phyloP scores from a whole-genome alignment of 495 filamentous ascomycete species.

The Sphaerosporella brunnea region DNA sequence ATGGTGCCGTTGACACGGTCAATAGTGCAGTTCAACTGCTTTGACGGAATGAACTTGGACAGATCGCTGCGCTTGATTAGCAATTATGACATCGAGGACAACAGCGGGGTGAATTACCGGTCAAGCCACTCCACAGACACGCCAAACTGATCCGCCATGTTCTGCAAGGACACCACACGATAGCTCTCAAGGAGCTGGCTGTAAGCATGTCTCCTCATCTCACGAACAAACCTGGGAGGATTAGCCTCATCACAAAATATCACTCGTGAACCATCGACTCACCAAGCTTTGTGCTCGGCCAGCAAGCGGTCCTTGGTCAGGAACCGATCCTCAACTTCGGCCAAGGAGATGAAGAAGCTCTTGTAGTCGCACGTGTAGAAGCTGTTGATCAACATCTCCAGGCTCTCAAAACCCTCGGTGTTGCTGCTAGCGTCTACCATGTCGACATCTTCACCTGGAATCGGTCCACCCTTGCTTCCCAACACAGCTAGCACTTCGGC shows the following conservation, averaged over 20 bases:
- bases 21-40: constrained; percentile 87
- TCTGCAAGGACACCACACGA: constrained; percentile 81
- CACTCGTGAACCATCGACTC: constrained; percentile 2
- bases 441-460: constrained; percentile 47
- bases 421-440: constrained; percentile 74
- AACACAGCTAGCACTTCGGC: constrained; percentile 95
- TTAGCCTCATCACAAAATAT: neutral
- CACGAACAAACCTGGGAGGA: constrained; percentile 46
- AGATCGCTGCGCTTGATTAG: constrained; percentile 47
- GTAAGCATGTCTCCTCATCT: constrained; percentile 92
- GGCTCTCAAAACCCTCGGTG: constrained; percentile 40
- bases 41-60: constrained; percentile 88
- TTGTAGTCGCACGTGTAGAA: constrained; percentile 87
- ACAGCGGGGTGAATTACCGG: constrained; percentile 38
- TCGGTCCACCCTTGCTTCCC: constrained; percentile 66
- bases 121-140: constrained; percentile 92
- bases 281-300: constrained; percentile 86
- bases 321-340: constrained; percentile 85
- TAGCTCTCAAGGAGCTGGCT: constrained; percentile 96
- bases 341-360: constrained; percentile 77
- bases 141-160: constrained; percentile 92
- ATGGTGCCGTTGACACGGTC: constrained; percentile 95
- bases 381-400: constrained; percentile 73
- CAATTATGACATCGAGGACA: constrained; percentile 7
- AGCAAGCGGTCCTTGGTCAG: constrained; percentile 84